A percentile compares a stretch with the other conserved stretches of the same genome.
phyloP scores from a whole-genome alignment of 2,329 filamentous ascomycete genomes.

The Pseudogymnoascus sp. region DNA sequence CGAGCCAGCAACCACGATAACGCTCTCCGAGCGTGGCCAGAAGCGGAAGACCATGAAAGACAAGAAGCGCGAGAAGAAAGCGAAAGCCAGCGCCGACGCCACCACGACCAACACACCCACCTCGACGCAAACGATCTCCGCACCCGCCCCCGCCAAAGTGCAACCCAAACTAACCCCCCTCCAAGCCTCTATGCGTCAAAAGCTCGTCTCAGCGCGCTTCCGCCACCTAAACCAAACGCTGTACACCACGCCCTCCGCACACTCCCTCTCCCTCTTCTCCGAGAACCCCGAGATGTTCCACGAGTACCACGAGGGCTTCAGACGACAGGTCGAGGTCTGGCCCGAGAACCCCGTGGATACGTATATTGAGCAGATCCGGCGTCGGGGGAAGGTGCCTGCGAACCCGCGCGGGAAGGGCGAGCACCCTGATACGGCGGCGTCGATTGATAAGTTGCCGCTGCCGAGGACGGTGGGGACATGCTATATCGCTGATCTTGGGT shows the following conservation, averaged over 20 bases:
- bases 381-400: conserved; percentile 50
- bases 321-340: conserved; percentile 91
- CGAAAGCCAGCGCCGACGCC: conserved; percentile 14
- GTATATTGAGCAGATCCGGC: conserved; percentile 65
- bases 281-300: conserved; percentile 86
- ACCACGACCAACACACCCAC: conserved; percentile 15
- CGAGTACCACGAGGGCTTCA: conserved; percentile 95
- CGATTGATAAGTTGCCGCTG: conserved; percentile 40
- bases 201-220: conserved; percentile 91
- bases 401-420: conserved; percentile 16
- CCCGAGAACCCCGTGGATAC: conserved; percentile 91
- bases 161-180: conserved; percentile 66
- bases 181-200: conserved; percentile 88
- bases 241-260: conserved; percentile 80
- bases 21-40: conserved; percentile 19
- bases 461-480: conserved; percentile 65
- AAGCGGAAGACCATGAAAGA: conserved; percentile 28
- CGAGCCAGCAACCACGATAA: conserved; percentile 4
- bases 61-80: conserved; percentile 30
- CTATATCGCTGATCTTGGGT: conserved; percentile 84
- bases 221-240: conserved; percentile 94
- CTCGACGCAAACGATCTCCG: conserved; percentile 17
- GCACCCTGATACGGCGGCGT: conserved; percentile 10
- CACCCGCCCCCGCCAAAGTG: conserved; percentile 15
- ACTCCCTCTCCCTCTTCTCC: conserved; percentile 76